Conservation (phyloP, 176 grass and related monocot genomes). For the Rhipidocladum racemiflorum region DNA sequence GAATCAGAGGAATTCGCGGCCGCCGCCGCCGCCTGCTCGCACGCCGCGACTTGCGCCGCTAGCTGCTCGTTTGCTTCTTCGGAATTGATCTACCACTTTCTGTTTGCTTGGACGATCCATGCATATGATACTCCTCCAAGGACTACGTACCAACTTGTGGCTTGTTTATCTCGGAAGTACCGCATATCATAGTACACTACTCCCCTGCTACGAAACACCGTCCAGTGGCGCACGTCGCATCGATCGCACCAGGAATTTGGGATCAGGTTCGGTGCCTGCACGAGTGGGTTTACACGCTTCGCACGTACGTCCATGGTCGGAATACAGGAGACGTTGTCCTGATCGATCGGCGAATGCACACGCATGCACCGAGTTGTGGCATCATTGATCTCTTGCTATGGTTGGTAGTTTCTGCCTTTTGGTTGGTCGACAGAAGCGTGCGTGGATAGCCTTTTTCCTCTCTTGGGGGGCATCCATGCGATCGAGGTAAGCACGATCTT, state of each 20-base stretch:
- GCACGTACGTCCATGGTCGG: not conserved
- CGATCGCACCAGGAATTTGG: not conserved
- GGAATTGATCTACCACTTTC: not conserved
- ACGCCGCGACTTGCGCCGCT: not conserved
- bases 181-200: not conserved
- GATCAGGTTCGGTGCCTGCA: not conserved
- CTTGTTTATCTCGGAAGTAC: conserved; percentile 16
- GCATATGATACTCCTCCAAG: not conserved
- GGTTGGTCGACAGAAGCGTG: conserved; percentile 26
- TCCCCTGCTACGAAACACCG: not conserved
- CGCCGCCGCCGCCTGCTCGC: not conserved
- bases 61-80: not conserved
- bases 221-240: not conserved
- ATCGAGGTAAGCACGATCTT: conserved; percentile 3
- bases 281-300: not conserved
- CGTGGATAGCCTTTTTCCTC: not conserved
- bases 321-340: not conserved
- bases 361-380: not conserved
- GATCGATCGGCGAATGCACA: not conserved
- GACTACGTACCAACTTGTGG: not conserved
- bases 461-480: not conserved
- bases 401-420: not conserved
- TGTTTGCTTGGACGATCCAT: not conserved
- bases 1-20: not conserved
- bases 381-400: not conserved